Evolutionary conservation across 129 eudicot genomes (phyloP).

Genomic region (Chrysanthemum lavandulifolium): DNA sequence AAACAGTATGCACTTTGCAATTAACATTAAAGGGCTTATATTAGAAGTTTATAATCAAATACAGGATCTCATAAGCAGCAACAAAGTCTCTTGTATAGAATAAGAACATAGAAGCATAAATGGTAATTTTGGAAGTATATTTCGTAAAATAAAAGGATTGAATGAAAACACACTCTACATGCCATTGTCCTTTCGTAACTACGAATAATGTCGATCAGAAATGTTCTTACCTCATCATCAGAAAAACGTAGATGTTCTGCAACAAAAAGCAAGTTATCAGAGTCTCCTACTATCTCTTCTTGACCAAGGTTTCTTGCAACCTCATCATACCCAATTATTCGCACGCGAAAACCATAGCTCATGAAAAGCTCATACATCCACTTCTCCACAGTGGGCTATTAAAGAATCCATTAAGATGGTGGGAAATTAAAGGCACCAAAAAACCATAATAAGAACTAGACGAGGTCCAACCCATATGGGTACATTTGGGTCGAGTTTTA

Average conservation of each 20-base stretch:
- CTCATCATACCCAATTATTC: slow-evolving; percentile 52
- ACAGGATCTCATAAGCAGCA: too few species aligned
- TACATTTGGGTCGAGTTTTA: slow-evolving; percentile 6
- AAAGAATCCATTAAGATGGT: not conserved
- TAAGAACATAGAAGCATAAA: too few species aligned
- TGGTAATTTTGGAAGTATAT: too few species aligned
- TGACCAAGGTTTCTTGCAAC: slow-evolving; percentile 51
- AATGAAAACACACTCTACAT: not conserved
- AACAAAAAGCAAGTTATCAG: slow-evolving; percentile 47
- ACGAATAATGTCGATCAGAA: not conserved
- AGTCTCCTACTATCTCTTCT: slow-evolving; percentile 30
- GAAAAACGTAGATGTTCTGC: slow-evolving; percentile 85
- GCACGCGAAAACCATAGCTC: slow-evolving; percentile 70
- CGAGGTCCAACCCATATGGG: too few species aligned
- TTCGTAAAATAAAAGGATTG: not conserved
- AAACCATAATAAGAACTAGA: too few species aligned
- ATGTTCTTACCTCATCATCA: slow-evolving; percentile 71
- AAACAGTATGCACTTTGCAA: too few species aligned
- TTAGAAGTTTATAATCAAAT: too few species aligned
- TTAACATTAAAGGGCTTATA: too few species aligned
- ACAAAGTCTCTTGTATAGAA: too few species aligned
- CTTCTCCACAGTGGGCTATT: slow-evolving; percentile 38
- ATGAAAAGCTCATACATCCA: slow-evolving; percentile 75
- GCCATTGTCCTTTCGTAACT: not conserved
- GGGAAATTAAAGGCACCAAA: not conserved